A percentile compares a stretch with the other conserved stretches of the same genome.
These are phyloP conservation scores for Porodaedalea pini DNA, from an alignment of 1,284 basidiomycete species.

Conservation along the genomic window DNA sequence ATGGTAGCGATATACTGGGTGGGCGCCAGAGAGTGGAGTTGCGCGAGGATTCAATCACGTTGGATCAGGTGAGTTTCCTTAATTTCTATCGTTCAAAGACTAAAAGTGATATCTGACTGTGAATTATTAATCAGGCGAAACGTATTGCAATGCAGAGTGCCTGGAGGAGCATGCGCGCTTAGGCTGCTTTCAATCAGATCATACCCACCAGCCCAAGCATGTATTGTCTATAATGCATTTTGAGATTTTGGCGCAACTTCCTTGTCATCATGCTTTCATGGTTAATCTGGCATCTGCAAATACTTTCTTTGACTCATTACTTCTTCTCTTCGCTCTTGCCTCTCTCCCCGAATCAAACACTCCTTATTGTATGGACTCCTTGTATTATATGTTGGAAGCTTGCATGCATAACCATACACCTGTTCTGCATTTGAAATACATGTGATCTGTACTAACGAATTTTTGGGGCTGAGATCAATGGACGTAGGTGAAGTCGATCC, in stretches of 20 bases:
- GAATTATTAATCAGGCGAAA: constrained; percentile 31
- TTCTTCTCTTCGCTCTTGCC: neutral
- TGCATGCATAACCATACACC: neutral
- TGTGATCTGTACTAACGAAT: neutral
- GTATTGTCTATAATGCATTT: neutral
- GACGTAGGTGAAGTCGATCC: constrained; percentile 54
- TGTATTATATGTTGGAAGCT: neutral
- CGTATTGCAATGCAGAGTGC: constrained; percentile 44
- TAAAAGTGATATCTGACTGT: neutral
- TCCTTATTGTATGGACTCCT: constrained; percentile 3
- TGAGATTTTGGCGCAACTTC: neutral
- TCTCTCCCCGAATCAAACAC: neutral
- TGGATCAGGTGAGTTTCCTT: constrained; percentile 79
- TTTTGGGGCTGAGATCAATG: neutral
- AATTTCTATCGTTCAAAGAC: neutral
- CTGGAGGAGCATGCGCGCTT: constrained; percentile 32
- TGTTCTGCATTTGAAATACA: neutral
- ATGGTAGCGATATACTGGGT: constrained; percentile 41
- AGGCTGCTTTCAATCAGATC: neutral
- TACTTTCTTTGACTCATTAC: neutral
- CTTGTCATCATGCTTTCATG: constrained; percentile 1
- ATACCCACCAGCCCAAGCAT: neutral
- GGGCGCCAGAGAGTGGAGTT: constrained; percentile 71
- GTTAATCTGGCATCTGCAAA: constrained; percentile 12
- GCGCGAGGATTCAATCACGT: constrained; percentile 75